Evolutionary conservation across 108 stramenopile species (phyloP).

Genomic region (Fragilaria crotonensis): DNA sequence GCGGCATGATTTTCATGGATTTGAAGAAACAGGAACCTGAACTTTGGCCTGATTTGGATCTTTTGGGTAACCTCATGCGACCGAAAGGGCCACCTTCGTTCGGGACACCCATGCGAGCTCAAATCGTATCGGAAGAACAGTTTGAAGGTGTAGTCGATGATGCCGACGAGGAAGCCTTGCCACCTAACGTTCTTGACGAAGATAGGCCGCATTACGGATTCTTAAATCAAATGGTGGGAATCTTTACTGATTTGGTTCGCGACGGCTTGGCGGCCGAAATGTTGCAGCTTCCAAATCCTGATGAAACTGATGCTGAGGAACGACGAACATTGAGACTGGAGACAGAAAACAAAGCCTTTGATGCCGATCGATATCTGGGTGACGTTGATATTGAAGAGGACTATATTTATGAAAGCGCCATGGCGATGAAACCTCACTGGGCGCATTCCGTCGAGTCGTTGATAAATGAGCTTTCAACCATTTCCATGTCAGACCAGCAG

Average conservation of each 20-base stretch:
- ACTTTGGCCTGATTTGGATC: slow-evolving; percentile 64
- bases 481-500: too few relatives aligned
- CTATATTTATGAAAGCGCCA: slow-evolving; percentile 37
- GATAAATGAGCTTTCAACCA: too few relatives aligned
- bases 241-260: slow-evolving; percentile 71
- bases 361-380: slow-evolving; percentile 65
- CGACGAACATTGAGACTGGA: slow-evolving; percentile 44
- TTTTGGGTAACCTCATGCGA: slow-evolving; percentile 49
- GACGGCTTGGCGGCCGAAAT: slow-evolving; percentile 74
- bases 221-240: slow-evolving; percentile 45
- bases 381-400: slow-evolving; percentile 50
- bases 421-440: slow-evolving; percentile 71
- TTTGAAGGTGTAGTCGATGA: slow-evolving; percentile 11
- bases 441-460: too few relatives aligned
- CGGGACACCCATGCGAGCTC: background rate
- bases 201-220: slow-evolving; percentile 56
- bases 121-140: slow-evolving; percentile 9
- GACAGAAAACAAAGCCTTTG: slow-evolving; percentile 67
- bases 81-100: slow-evolving; percentile 15
- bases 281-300: slow-evolving; percentile 67
- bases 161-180: background rate
- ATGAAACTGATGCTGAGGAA: slow-evolving; percentile 19
- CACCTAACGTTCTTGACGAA: slow-evolving; percentile 15
- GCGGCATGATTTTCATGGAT: slow-evolving; percentile 36
- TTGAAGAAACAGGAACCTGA: slow-evolving; percentile 39